phyloP scores from a whole-genome alignment of 306 rosid species.

The Datisca glomerata region DNA sequence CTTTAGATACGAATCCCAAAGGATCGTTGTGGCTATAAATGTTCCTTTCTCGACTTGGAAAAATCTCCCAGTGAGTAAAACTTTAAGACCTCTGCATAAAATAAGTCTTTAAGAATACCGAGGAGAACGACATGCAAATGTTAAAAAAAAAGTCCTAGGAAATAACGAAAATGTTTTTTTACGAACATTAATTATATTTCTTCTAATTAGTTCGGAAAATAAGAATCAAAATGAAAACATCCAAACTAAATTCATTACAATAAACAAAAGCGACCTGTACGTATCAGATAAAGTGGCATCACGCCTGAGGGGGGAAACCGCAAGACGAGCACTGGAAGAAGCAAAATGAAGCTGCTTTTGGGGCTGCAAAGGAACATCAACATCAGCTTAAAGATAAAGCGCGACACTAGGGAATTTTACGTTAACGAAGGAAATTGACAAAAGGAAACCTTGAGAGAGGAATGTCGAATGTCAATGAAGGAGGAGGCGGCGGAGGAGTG shows the following conservation, averaged over 20 bases:
- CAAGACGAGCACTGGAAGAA: constrained; percentile 14
- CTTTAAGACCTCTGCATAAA: too few species aligned
- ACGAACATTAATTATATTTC: too few species aligned
- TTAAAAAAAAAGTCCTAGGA: too few species aligned
- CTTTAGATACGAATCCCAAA: too few species aligned
- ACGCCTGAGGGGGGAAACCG: constrained; percentile 24
- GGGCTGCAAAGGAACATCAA: constrained; percentile 19
- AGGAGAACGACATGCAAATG: too few species aligned
- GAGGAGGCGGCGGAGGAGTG: constrained; percentile 14
- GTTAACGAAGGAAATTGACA: neutral
- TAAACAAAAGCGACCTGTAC: constrained; percentile 34
- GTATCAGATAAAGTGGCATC: constrained; percentile 31
- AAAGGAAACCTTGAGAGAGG: constrained; percentile 35
- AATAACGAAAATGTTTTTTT: too few species aligned
- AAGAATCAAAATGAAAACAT: neutral
- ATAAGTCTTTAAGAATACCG: too few species aligned
- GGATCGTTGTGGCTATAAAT: too few species aligned
- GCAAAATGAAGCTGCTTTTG: constrained; percentile 36
- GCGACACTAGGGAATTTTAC: neutral
- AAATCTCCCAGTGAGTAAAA: too few species aligned
- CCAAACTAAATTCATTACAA: neutral
- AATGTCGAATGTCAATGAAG: constrained; percentile 10
- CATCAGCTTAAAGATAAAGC: neutral
- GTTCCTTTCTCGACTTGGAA: too few species aligned
- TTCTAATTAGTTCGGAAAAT: neutral